These are phyloP conservation scores for Medicago lupulina DNA, from an alignment of 306 rosid genomes.

Conservation along the genomic window DNA sequence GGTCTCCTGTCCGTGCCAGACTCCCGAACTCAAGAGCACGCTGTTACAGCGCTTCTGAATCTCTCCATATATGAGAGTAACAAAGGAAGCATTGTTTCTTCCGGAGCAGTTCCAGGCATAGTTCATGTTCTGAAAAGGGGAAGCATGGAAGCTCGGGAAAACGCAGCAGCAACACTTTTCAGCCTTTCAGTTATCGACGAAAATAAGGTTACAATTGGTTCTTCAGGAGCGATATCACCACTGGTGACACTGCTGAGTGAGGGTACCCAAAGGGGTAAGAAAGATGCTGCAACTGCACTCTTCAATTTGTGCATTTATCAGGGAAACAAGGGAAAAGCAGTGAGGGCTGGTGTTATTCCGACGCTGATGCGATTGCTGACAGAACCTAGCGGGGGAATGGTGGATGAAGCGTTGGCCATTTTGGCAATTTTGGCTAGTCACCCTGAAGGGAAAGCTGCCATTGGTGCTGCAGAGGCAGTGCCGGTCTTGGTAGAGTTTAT, in stretches of 20 bases:
- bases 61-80: constrained; percentile 93
- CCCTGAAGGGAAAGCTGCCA: constrained; percentile 83
- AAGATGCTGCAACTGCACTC: constrained; percentile 98
- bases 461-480: constrained; percentile 85
- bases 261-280: constrained; percentile 98
- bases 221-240: constrained; percentile 93
- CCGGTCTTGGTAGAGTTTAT: constrained; percentile 85
- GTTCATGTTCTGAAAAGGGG: constrained; percentile 91
- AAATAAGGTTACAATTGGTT: constrained; percentile 85
- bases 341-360: constrained; percentile 93
- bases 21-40: constrained; percentile 97
- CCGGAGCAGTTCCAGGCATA: constrained; percentile 92
- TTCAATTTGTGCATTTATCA: constrained; percentile 95
- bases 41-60: constrained; percentile 96
- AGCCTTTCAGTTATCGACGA: constrained; percentile 97
- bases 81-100: constrained; percentile 83
- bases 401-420: constrained; percentile 97
- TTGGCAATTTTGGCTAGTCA: constrained; percentile 93
- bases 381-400: constrained; percentile 90
- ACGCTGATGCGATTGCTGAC: constrained; percentile 85
- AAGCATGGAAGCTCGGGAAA: constrained; percentile 99
- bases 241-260: constrained; percentile 80
- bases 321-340: constrained; percentile 96
- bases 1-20: constrained; percentile 76
- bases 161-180: constrained; percentile 98